phyloP scores from a whole-genome alignment of 1,284 basidiomycete species.

The Cryptococcus sp. region DNA sequence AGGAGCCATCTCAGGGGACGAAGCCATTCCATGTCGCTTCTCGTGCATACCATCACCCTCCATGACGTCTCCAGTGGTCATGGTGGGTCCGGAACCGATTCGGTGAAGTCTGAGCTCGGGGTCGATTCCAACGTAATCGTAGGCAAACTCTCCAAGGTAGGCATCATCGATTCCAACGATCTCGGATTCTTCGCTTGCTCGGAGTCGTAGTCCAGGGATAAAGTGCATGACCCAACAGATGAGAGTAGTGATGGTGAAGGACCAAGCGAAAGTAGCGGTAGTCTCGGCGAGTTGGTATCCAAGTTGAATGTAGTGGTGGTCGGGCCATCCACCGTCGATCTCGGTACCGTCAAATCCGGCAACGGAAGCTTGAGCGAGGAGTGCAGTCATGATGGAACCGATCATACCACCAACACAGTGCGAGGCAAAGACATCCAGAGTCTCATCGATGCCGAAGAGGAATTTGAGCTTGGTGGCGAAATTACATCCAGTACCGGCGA shows the following conservation, averaged over 20 bases:
- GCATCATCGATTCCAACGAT: conserved; percentile 89
- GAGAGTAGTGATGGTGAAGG: conserved; percentile 76
- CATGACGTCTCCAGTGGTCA: conserved; percentile 24
- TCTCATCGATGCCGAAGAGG: conserved; percentile 62
- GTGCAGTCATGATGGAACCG: conserved; percentile 61
- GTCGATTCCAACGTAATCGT: conserved; percentile 71
- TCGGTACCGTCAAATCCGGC: conserved; percentile 74
- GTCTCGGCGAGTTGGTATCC: conserved; percentile 79
- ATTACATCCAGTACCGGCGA: conserved; percentile 81
- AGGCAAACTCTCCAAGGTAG: conserved; percentile 92
- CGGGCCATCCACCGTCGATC: conserved; percentile 86
- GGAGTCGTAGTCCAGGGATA: conserved; percentile 78
- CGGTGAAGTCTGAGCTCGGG: conserved; percentile 53
- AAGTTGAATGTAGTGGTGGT: conserved; percentile 70
- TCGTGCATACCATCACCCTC: conserved; percentile 3
- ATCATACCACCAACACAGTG: conserved; percentile 85
- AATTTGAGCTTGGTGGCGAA: conserved; percentile 89
- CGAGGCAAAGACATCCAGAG: conserved; percentile 71
- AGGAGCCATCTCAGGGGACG: neutral
- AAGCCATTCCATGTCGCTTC: neutral
- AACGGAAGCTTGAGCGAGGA: conserved; percentile 84
- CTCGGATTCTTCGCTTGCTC: conserved; percentile 76
- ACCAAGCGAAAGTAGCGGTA: conserved; percentile 66
- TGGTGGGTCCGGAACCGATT: conserved; percentile 28
- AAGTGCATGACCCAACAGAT: conserved; percentile 91